These are phyloP conservation scores for Histomonas meleagridis DNA, from an alignment of 208 protist genomes.

Conservation along the genomic window DNA sequence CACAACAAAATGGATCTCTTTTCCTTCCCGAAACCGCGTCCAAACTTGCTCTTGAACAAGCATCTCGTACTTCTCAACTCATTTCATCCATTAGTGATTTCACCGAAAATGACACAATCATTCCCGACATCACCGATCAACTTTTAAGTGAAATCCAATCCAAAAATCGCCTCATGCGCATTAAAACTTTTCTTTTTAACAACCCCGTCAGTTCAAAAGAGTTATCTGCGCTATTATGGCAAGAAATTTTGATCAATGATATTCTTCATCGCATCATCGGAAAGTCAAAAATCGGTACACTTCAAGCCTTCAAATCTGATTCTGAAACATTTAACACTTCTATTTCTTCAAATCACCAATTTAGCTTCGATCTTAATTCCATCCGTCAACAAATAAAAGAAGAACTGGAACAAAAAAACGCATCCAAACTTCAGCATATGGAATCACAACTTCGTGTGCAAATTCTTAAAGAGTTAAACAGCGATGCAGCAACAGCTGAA, in stretches of 20 bases:
- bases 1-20: too few species aligned
- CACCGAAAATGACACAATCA: too few species aligned
- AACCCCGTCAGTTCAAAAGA: background rate
- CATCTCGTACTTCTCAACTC: too few species aligned
- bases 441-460: background rate
- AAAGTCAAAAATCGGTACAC: too few species aligned
- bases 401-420: background rate
- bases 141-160: too few species aligned
- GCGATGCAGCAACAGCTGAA: background rate
- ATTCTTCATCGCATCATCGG: background rate
- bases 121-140: too few species aligned
- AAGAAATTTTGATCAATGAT: background rate
- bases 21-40: too few species aligned
- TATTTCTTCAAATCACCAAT: too few species aligned
- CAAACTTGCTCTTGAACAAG: too few species aligned
- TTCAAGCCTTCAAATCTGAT: conserved; percentile 8
- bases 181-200: background rate
- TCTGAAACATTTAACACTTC: too few species aligned
- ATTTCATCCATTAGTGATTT: too few species aligned
- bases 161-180: background rate
- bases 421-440: background rate
- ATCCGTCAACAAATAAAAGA: background rate
- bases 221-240: background rate
- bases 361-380: too few species aligned
- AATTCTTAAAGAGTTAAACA: background rate